Evolutionary conservation across 441 rosid genomes (phyloP).

Genomic region (Pelargonium exstipulatum): DNA sequence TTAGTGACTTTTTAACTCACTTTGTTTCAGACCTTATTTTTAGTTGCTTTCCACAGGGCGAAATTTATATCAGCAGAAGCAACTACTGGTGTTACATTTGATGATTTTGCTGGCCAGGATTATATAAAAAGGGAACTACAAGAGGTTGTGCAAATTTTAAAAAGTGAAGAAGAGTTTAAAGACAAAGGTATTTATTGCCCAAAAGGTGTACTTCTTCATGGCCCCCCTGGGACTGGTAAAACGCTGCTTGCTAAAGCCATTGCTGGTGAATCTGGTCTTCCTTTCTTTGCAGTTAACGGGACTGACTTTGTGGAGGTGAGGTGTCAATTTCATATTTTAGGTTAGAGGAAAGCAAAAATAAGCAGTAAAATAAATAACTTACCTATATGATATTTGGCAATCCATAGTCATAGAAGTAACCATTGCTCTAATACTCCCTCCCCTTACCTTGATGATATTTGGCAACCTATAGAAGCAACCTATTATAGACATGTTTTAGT

Average conservation of each 20-base stretch:
- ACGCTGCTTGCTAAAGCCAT: constrained; percentile 95
- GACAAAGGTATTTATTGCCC: constrained; percentile 93
- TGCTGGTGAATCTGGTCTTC: constrained; percentile 99
- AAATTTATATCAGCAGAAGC: constrained; percentile 94
- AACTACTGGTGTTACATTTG: constrained; percentile 87
- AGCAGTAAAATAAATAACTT: neutral
- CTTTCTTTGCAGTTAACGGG: constrained; percentile 94
- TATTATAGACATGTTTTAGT: too few relatives aligned
- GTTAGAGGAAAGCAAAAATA: neutral
- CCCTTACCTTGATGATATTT: too few relatives aligned
- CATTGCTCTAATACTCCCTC: too few relatives aligned
- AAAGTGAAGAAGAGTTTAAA: constrained; percentile 87
- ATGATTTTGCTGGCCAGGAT: constrained; percentile 98
- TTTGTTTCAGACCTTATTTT: constrained; percentile 24
- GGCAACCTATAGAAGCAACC: too few relatives aligned
- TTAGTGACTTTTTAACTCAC: constrained; percentile 8
- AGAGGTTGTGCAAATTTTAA: constrained; percentile 82
- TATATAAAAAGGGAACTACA: constrained; percentile 86
- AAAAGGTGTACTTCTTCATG: constrained; percentile 94
- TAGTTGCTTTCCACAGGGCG: constrained; percentile 46
- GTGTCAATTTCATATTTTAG: constrained; percentile 12
- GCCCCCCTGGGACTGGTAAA: constrained; percentile 99
- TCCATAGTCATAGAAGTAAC: too few relatives aligned
- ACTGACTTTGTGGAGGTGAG: constrained; percentile 95
- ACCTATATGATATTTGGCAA: neutral